Percentiles rank a stretch among this genome's conserved stretches.
Evolutionary conservation across 78 protist species (phyloP).

Genomic region (Polysphondylium violaceum): DNA sequence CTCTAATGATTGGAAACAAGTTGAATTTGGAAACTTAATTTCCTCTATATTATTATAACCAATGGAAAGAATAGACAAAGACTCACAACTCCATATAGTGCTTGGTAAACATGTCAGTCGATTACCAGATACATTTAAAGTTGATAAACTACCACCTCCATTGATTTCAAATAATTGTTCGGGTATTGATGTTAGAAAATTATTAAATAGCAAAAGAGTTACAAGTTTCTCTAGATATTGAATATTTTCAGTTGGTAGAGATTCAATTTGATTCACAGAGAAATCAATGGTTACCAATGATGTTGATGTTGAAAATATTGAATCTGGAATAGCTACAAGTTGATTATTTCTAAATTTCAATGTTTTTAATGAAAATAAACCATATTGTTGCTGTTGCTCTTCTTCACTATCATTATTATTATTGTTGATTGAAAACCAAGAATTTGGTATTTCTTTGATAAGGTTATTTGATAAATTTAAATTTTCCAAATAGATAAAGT

Average conservation of each 20-base stretch:
- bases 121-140: constrained; percentile 51
- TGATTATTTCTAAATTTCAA: constrained; percentile 20
- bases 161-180: not conserved
- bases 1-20: constrained; percentile 27
- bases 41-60: constrained; percentile 36
- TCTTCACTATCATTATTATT: not conserved
- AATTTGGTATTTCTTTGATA: not conserved
- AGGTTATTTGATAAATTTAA: constrained; percentile 28
- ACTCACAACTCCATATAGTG: constrained; percentile 30
- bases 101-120: not conserved
- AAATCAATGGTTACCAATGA: constrained; percentile 21
- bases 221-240: not conserved
- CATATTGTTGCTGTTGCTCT: not conserved
- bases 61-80: constrained; percentile 8
- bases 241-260: not conserved
- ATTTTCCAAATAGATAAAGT: constrained; percentile 10
- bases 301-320: constrained; percentile 4
- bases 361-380: constrained; percentile 21
- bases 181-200: constrained; percentile 11
- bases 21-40: constrained; percentile 9
- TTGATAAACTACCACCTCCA: not conserved
- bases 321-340: not conserved
- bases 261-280: constrained; percentile 15
- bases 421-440: not conserved
- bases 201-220: constrained; percentile 35